Evolutionary conservation across 169 alveolate species (phyloP).

Genomic region (Babesia caballi): DNA sequence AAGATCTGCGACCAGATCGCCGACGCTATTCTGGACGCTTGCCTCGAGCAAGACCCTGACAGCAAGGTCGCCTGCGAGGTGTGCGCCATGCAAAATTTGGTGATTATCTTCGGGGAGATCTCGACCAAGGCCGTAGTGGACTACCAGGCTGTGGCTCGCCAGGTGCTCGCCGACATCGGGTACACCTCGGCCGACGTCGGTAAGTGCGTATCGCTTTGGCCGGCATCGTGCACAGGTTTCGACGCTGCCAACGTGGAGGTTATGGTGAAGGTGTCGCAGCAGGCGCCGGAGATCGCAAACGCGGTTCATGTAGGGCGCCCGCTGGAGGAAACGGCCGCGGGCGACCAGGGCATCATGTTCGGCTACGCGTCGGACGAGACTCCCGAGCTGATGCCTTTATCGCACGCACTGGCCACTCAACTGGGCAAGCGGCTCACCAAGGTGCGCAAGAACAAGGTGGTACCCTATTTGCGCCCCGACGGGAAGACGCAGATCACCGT

Average conservation of each 20-base stretch:
- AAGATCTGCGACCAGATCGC: constrained; percentile 99
- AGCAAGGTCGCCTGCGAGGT: constrained; percentile 95
- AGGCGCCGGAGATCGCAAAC: constrained; percentile 94
- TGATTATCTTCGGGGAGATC: constrained; percentile 97
- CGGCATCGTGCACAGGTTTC: constrained; percentile 81
- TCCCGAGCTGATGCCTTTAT: constrained; percentile 94
- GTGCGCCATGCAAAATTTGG: constrained; percentile 91
- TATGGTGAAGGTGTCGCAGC: constrained; percentile 88
- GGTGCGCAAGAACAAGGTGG: constrained; percentile 86
- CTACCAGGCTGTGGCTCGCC: constrained; percentile 92
- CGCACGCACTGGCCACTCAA: constrained; percentile 93
- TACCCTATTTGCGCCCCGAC: constrained; percentile 97
- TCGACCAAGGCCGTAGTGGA: constrained; percentile 88
- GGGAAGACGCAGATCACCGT: constrained; percentile 97
- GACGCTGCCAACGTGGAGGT: constrained; percentile 94
- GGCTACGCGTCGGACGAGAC: constrained; percentile 99
- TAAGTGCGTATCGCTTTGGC: constrained; percentile 51
- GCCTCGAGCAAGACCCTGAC: constrained; percentile 90
- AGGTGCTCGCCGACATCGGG: constrained; percentile 89
- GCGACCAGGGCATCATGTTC: constrained; percentile 99
- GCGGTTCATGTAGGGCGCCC: constrained; percentile 92
- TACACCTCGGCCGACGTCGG: constrained; percentile 84
- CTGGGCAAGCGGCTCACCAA: constrained; percentile 91
- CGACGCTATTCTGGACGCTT: constrained; percentile 99
- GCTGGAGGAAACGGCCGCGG: constrained; percentile 94